Percentiles rank a stretch among this genome's conserved stretches.
These are phyloP conservation scores for Alternaria novae-zelandiae DNA, from an alignment of 2,329 filamentous ascomycete species.

Conservation along the genomic window DNA sequence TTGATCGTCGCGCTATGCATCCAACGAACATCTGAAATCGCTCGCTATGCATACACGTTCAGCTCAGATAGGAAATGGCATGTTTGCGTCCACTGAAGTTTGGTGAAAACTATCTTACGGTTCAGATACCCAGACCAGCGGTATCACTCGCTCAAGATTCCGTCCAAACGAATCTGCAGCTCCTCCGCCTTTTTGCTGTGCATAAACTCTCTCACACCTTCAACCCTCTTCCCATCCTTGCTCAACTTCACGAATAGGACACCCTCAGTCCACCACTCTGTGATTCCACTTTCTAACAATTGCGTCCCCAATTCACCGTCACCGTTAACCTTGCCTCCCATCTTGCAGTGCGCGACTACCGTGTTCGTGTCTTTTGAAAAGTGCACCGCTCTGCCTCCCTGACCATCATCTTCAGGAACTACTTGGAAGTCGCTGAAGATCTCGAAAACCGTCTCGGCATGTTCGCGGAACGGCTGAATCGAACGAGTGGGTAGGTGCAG, in stretches of 20 bases:
- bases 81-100: background rate
- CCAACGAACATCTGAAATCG: background rate
- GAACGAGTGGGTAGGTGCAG: constrained; percentile 49
- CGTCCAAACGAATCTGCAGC: constrained; percentile 47
- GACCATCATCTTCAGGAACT: constrained; percentile 45
- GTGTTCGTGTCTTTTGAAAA: constrained; percentile 33
- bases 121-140: background rate
- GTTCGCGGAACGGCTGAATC: constrained; percentile 47
- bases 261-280: constrained; percentile 36
- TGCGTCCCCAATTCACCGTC: constrained; percentile 22
- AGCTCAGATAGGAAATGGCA: background rate
- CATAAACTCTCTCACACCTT: constrained; percentile 50
- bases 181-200: constrained; percentile 48
- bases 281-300: constrained; percentile 22
- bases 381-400: constrained; percentile 35
- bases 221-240: constrained; percentile 28
- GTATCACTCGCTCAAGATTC: constrained; percentile 37
- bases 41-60: too few species aligned
- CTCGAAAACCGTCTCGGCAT: constrained; percentile 51
- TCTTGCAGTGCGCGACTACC: constrained; percentile 46
- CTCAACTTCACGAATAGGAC: constrained; percentile 34
- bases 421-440: constrained; percentile 53
- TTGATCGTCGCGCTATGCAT: background rate
- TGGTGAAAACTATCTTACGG: background rate
- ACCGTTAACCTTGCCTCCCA: constrained; percentile 31